These are phyloP conservation scores for Scedosporium minutisporum DNA, from an alignment of 2,329 filamentous ascomycete species.

Conservation along the genomic window DNA sequence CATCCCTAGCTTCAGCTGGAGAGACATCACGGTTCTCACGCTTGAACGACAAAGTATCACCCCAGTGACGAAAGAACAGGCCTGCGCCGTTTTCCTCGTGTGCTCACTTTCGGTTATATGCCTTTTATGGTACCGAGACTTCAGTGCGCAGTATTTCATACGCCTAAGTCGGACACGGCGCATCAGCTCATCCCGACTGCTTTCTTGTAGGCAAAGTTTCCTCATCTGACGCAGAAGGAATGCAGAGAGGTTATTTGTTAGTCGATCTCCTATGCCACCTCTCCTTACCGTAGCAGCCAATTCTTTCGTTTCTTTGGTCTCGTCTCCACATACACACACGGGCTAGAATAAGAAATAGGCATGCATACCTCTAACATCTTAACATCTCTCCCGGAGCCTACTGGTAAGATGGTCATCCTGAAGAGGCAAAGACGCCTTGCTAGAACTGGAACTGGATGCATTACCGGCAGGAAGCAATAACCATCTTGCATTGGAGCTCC, in stretches of 20 bases:
- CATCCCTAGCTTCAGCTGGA: background rate
- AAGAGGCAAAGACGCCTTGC: background rate
- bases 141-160: background rate
- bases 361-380: background rate
- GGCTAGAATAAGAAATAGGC: background rate
- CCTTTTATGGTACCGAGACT: background rate
- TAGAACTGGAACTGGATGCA: background rate
- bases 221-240: background rate
- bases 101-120: background rate
- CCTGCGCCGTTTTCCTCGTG: background rate
- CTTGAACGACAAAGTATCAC: background rate
- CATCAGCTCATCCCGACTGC: background rate
- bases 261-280: background rate
- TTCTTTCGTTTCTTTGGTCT: background rate
- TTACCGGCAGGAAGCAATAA: background rate
- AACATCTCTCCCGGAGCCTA: background rate
- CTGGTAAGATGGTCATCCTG: background rate
- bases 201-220: background rate
- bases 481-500: background rate
- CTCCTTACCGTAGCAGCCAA: background rate
- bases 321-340: background rate
- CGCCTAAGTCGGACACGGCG: background rate
- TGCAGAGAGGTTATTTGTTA: background rate
- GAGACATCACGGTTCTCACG: background rate
- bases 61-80: background rate